Base-by-base conservation (phyloP, 768 basidiomycete genomes). In the Mycena haematopus region DNA sequence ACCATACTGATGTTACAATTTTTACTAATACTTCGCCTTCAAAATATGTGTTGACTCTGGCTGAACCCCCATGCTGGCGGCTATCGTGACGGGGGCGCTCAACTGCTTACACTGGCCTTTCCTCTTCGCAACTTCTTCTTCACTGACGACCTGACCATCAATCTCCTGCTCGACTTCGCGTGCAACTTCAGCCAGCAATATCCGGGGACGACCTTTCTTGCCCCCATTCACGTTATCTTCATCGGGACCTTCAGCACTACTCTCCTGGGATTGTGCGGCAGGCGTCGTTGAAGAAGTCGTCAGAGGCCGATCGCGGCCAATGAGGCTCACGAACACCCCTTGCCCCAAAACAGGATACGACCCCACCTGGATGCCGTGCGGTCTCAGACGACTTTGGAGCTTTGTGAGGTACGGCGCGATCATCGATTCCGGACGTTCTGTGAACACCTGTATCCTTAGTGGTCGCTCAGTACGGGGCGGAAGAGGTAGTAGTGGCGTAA, bases 381-480 rank as follows among this genome's bases (percentile, higher is more conserved):
- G 76, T 70, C 82, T 85, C 3, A 94, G 84, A 52, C 91, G 87
- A 40, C 83, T 81, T 71, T 92, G 90, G 1, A 99, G 82, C 11
- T 82, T 78, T 1, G 92, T 91, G 25, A 98, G 81, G 75, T 89
- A 97, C 0, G 96, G 95, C 17, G 96, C 84, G 49, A 86, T 86
- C 72, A 86, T 85, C 1, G 92, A 93, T 78, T 98, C 96, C 0
- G 92, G 86, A 67, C 73, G 92, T 79, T 82, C 78, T 6, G 96
- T 96, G 73, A 91, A 95, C 8, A 97, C 84, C 70, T 96, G 89
- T 46, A 92, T 85, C 50, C 95, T 82, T 72, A 83, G 84, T 0
- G 93, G 94, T 60, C 92, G 87, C 69, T 89, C 85, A 31, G 80
- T 77, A 10, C 81, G 78, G 0, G 93, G 92, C 15, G 95, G 94